Conservation (phyloP, 305 asterid species). For the Solanum hybrid region DNA sequence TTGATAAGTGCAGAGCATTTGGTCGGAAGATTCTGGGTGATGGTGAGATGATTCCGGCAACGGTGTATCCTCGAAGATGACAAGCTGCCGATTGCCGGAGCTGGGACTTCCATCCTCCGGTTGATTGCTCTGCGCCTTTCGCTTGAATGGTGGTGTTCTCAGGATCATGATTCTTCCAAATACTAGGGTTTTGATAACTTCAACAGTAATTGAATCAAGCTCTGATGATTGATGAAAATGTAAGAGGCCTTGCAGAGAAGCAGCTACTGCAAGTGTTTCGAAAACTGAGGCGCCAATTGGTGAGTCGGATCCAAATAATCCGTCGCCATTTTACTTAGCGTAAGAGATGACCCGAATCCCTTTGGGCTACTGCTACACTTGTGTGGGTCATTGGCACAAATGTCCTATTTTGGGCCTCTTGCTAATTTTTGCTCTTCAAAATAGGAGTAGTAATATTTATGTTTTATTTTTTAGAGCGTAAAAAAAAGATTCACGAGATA, state of each 20-base stretch:
- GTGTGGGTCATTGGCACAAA: neutral
- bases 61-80: constrained; percentile 66
- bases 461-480: neutral
- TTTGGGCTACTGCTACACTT: neutral
- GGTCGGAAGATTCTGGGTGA: constrained; percentile 52
- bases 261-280: neutral
- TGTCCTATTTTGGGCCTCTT: neutral
- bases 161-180: constrained; percentile 41
- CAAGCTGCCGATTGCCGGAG: constrained; percentile 37
- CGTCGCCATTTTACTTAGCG: neutral
- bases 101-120: constrained; percentile 43
- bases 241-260: neutral
- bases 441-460: neutral
- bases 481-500: no score
- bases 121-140: constrained; percentile 42
- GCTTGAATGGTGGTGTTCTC: constrained; percentile 81
- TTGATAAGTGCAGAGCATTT: constrained; percentile 91
- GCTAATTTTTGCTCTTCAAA: neutral
- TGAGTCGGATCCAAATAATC: neutral
- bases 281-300: constrained; percentile 9
- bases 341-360: neutral
- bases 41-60: constrained; percentile 48
- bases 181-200: constrained; percentile 23
- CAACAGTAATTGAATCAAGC: neutral
- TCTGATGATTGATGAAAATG: neutral